phyloP scores from a whole-genome alignment of 352 stramenopile species.

The Pythium biforme region DNA sequence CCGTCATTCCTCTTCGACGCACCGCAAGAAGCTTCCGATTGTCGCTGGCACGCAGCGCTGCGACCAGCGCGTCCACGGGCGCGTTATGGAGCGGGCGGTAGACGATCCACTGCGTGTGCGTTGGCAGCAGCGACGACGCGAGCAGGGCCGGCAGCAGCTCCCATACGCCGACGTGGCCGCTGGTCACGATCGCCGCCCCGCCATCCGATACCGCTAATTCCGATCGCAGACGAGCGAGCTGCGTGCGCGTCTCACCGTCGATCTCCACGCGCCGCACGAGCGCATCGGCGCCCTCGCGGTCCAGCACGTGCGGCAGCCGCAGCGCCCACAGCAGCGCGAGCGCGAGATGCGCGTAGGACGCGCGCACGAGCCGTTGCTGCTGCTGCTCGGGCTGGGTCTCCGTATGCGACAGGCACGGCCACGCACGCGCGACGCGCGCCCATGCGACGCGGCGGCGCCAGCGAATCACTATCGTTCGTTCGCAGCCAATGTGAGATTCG shows the following conservation, averaged over 20 bases:
- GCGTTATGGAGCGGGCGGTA: slow-evolving; percentile 52
- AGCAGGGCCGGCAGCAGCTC: slow-evolving; percentile 49
- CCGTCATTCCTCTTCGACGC: neutral
- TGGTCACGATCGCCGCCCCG: slow-evolving; percentile 39
- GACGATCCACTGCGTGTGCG: slow-evolving; percentile 53
- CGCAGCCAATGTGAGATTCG: neutral
- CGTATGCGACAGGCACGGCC: slow-evolving; percentile 15
- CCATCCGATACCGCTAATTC: neutral
- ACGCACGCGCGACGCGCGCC: slow-evolving; percentile 33
- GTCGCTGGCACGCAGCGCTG: slow-evolving; percentile 31
- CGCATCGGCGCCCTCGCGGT: slow-evolving; percentile 14
- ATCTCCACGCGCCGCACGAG: slow-evolving; percentile 26
- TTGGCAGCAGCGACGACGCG: slow-evolving; percentile 26
- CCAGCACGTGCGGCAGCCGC: slow-evolving; percentile 29
- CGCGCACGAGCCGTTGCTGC: slow-evolving; percentile 26
- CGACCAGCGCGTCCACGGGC: slow-evolving; percentile 38
- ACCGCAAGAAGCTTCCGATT: slow-evolving; percentile 45
- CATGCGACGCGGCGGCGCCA: slow-evolving; percentile 42
- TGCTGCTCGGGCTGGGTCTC: too few species aligned
- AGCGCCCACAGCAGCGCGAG: slow-evolving; percentile 52
- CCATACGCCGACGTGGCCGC: slow-evolving; percentile 52
- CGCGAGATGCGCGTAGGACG: slow-evolving; percentile 34
- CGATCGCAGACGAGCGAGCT: neutral
- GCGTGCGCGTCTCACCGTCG: slow-evolving; percentile 6
- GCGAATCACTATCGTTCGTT: slow-evolving; percentile 35